These are phyloP conservation scores for Leucaena leucocephala DNA, from an alignment of 306 rosid species.

Conservation along the genomic window DNA sequence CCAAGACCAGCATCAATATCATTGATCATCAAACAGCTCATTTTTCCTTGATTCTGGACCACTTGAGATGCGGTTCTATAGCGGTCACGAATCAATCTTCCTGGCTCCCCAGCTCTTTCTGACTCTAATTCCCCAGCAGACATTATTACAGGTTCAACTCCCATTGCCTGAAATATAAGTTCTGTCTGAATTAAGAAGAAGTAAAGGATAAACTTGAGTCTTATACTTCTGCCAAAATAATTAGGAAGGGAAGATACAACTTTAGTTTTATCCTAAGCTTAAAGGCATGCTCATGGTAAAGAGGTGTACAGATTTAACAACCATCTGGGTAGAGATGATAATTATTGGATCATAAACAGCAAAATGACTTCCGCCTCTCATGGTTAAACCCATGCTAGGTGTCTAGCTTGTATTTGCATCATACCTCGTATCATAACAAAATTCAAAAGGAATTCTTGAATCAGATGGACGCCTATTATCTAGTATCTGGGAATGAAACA, in stretches of 20 bases:
- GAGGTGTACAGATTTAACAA: conserved; percentile 11
- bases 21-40: conserved; percentile 98
- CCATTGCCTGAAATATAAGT: conserved; percentile 91
- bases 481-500: conserved; percentile 74
- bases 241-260: conserved; percentile 33
- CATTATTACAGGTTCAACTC: conserved; percentile 92
- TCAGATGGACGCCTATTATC: conserved; percentile 66
- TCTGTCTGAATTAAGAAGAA: conserved; percentile 99
- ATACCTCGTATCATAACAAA: conserved; percentile 86
- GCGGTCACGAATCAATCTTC: conserved; percentile 91
- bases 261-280: conserved; percentile 33
- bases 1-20: conserved; percentile 98
- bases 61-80: conserved; percentile 97
- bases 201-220: no score
- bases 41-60: conserved; percentile 96
- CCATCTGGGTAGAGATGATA: conserved; percentile 74
- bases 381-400: conserved; percentile 73
- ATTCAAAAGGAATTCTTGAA: conserved; percentile 85
- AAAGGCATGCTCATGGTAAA: conserved; percentile 20
- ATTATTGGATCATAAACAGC: conserved; percentile 76
- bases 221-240: conserved; percentile 68
- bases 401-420: conserved; percentile 71
- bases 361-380: conserved; percentile 84
- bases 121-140: conserved; percentile 99
- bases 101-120: conserved; percentile 98